Evolutionary conservation across 108 stramenopile genomes (phyloP), one percentile per base, ranked within the genome.

Genomic region (Licmophora abbreviata): DNA sequence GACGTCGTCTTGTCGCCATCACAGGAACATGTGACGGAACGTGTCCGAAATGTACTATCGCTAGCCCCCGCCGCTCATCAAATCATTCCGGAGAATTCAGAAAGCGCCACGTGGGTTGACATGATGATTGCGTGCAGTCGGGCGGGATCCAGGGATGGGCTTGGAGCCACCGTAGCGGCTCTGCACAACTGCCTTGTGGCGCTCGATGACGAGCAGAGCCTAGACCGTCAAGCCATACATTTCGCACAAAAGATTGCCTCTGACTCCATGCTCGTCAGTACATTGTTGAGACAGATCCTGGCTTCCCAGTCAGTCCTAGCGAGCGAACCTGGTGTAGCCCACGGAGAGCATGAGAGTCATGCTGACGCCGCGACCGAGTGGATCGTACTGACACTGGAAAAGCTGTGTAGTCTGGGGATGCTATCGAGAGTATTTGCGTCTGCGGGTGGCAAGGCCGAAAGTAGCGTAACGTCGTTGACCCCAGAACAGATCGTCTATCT

Each of bases 351-450:
- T 48, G 44, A 66, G 70, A 54, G 32, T 62, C 43, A 28, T 11
- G 66, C 73, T 32, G 89, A 91, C 68, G 62, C 55, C 31, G 85
- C 85, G 9, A 87, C 85, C 7, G 85, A 86, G 52, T 91, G 89
- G 89, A 81, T 87, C 35, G 56, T 72, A 25, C 47, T 77, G 18
- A 29, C 85, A 2, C 36, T 91, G 46, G 63, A 67, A 33, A 60
- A 73, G 30, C 44, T 84, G 28, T 60, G 63, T 14, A 56, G 74
- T 22, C 55, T 67, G 33, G 85, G 85, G 8, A 49, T 70, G 28
- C 54, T 87, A 14, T 57, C 61, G 18, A 26, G 57, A 8, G 61
- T 89, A 54, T 80, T 59, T 41, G 43, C 27, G 9, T 56, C 67
- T 29, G 61, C 56, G 12, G 70, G 68, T 40, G 52, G 69, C 20